Conservation (phyloP, 2,329 filamentous ascomycete species). For the Blumeriella jaapii region DNA sequence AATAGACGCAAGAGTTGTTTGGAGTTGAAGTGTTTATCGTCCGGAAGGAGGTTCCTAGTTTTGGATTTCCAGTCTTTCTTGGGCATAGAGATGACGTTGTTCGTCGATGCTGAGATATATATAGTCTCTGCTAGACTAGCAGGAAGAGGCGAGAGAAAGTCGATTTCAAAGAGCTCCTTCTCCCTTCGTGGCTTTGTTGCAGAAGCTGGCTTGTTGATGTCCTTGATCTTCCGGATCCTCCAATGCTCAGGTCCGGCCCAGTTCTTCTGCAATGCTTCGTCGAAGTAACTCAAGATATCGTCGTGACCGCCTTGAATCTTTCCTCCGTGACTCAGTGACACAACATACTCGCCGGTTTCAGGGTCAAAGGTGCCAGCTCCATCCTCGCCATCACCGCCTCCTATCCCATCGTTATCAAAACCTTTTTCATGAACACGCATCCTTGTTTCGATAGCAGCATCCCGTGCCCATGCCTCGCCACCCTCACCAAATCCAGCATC, state of each 20-base stretch:
- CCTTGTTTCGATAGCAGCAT: slow-evolving; percentile 78
- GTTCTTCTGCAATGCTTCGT: slow-evolving; percentile 91
- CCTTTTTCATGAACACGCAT: slow-evolving; percentile 65
- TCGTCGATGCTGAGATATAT: slow-evolving; percentile 71
- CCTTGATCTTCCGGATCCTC: slow-evolving; percentile 91
- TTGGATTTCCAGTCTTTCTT: slow-evolving; percentile 96
- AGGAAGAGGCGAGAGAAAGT: slow-evolving; percentile 70
- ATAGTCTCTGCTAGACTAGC: slow-evolving; percentile 61
- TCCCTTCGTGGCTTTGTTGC: slow-evolving; percentile 66
- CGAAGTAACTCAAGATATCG: slow-evolving; percentile 95
- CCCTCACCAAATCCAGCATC: slow-evolving; percentile 89
- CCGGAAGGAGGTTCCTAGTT: slow-evolving; percentile 81
- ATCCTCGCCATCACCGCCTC: slow-evolving; percentile 38
- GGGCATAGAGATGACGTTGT: slow-evolving; percentile 70
- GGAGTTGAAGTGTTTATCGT: slow-evolving; percentile 98
- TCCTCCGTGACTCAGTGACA: slow-evolving; percentile 65
- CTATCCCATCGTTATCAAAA: slow-evolving; percentile 40
- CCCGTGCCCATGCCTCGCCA: slow-evolving; percentile 87
- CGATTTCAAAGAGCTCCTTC: slow-evolving; percentile 91
- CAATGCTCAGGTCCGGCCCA: slow-evolving; percentile 98
- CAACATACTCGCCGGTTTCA: slow-evolving; percentile 60
- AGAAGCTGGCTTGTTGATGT: slow-evolving; percentile 51
- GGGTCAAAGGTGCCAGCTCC: slow-evolving; percentile 48
- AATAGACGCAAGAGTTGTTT: slow-evolving; percentile 81
- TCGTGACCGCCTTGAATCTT: slow-evolving; percentile 62